Percentiles rank a stretch among this genome's conserved stretches.
Evolutionary conservation across 1,139 yeast genomes (phyloP).

Genomic region (Magnusiomyces suaveolens): DNA sequence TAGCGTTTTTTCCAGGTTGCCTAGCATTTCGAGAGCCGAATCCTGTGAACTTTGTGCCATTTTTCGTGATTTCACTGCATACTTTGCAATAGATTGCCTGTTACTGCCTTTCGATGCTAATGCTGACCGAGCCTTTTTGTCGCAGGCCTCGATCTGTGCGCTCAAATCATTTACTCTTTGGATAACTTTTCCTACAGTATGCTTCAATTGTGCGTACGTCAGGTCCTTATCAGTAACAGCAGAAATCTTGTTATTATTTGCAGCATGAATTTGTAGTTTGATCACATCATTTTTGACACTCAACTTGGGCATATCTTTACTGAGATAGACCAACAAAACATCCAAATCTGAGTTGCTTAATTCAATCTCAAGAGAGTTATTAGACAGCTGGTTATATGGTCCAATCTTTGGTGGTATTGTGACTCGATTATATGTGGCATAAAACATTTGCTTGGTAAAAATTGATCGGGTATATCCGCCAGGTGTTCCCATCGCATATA

Average conservation of each 20-base stretch:
- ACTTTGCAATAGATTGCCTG: slow-evolving; percentile 25
- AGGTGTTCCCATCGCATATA: slow-evolving; percentile 10
- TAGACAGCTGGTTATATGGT: not conserved
- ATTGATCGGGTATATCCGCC: slow-evolving; percentile 22
- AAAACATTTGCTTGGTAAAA: slow-evolving; percentile 21
- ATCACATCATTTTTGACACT: slow-evolving; percentile 18
- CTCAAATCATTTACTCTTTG: slow-evolving; percentile 24
- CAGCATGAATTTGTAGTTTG: slow-evolving; percentile 16
- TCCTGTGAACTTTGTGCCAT: slow-evolving; percentile 25
- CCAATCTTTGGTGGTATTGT: slow-evolving; percentile 1
- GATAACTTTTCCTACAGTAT: slow-evolving; percentile 23
- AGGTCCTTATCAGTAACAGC: slow-evolving; percentile 26
- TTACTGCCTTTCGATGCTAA: slow-evolving; percentile 19
- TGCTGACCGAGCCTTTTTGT: slow-evolving; percentile 22
- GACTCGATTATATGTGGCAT: slow-evolving; percentile 7
- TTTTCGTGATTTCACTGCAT: slow-evolving; percentile 23
- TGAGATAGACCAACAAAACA: slow-evolving; percentile 24
- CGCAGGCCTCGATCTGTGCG: slow-evolving; percentile 19
- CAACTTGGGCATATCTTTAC: slow-evolving; percentile 22
- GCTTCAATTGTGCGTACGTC: slow-evolving; percentile 27
- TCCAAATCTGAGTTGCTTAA: slow-evolving; percentile 21
- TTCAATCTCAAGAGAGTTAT: not conserved
- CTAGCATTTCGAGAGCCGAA: slow-evolving; percentile 25
- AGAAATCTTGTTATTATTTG: slow-evolving; percentile 5
- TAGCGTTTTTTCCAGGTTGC: slow-evolving; percentile 29